Evolutionary conservation across 495 filamentous ascomycete species (phyloP).

Genomic region (Xylaria curta): DNA sequence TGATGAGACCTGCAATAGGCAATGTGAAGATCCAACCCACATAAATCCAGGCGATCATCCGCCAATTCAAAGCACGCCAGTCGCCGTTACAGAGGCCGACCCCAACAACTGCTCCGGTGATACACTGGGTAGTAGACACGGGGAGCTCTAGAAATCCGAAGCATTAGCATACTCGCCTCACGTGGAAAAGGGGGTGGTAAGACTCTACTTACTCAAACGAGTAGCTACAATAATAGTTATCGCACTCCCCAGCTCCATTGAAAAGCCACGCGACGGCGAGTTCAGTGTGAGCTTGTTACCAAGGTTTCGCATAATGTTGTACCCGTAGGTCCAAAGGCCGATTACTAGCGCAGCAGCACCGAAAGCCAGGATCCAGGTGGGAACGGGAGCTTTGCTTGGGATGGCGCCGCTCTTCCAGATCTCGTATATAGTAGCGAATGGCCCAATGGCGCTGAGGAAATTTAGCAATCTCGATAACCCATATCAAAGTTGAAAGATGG

Average conservation of each 20-base stretch:
- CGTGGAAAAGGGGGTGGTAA: background rate
- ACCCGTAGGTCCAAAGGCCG: too few relatives aligned
- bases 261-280: too few relatives aligned
- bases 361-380: too few relatives aligned
- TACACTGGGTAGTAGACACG: conserved; percentile 67
- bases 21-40: conserved; percentile 65
- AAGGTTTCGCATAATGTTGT: too few relatives aligned
- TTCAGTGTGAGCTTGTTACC: too few relatives aligned
- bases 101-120: conserved; percentile 66
- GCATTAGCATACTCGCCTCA: background rate
- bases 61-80: conserved; percentile 65
- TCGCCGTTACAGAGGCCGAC: conserved; percentile 67
- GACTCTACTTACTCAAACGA: conserved; percentile 40
- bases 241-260: conserved; percentile 55
- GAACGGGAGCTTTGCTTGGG: too few relatives aligned
- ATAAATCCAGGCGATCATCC: conserved; percentile 64
- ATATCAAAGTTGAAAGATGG: too few relatives aligned
- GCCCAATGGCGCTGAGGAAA: too few relatives aligned
- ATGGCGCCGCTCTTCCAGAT: too few relatives aligned
- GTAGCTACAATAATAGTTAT: conserved; percentile 73
- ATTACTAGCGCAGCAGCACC: too few relatives aligned
- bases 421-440: too few relatives aligned
- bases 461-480: too few relatives aligned
- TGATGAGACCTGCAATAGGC: conserved; percentile 61
- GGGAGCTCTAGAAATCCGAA: conserved; percentile 47